phyloP scores from a whole-genome alignment of 2,329 filamentous ascomycete species.

The Fusarium beomiforme region DNA sequence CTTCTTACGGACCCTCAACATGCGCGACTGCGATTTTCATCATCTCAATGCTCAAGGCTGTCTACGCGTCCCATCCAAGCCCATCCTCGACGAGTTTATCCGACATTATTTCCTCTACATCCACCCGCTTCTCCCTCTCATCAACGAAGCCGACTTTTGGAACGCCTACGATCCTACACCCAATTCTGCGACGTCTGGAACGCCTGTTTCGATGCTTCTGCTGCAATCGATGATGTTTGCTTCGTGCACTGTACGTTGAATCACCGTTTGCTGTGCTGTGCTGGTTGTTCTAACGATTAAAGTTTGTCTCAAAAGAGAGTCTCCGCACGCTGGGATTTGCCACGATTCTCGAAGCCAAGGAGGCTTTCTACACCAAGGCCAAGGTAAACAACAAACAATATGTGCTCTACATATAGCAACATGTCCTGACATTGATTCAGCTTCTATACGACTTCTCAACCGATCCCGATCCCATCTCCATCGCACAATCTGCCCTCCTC shows the following conservation, averaged over 20 bases:
- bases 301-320: conserved; percentile 27
- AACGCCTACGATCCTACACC: conserved; percentile 12
- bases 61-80: conserved; percentile 30
- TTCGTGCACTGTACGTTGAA: conserved; percentile 28
- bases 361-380: conserved; percentile 35
- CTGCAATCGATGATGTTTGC: conserved; percentile 36
- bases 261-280: no score
- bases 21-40: conserved; percentile 27
- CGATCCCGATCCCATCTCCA: conserved; percentile 31
- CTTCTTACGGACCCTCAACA: conserved; percentile 22
- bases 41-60: conserved; percentile 27
- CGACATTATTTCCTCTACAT: conserved; percentile 36
- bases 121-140: conserved; percentile 25
- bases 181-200: background rate
- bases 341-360: conserved; percentile 26
- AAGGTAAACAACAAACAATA: conserved; percentile 6
- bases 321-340: conserved; percentile 27
- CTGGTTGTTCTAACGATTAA: background rate
- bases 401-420: rapidly evolving
- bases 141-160: conserved; percentile 35
- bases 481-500: conserved; percentile 27
- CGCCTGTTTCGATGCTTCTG: conserved; percentile 25
- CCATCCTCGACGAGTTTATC: conserved; percentile 33
- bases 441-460: conserved; percentile 34
- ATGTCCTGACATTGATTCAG: background rate